Percentiles rank a stretch among this genome's conserved stretches.
These are phyloP conservation scores for Acephala macrosclerotiorum DNA, from an alignment of 2,329 filamentous ascomycete species.

Conservation along the genomic window DNA sequence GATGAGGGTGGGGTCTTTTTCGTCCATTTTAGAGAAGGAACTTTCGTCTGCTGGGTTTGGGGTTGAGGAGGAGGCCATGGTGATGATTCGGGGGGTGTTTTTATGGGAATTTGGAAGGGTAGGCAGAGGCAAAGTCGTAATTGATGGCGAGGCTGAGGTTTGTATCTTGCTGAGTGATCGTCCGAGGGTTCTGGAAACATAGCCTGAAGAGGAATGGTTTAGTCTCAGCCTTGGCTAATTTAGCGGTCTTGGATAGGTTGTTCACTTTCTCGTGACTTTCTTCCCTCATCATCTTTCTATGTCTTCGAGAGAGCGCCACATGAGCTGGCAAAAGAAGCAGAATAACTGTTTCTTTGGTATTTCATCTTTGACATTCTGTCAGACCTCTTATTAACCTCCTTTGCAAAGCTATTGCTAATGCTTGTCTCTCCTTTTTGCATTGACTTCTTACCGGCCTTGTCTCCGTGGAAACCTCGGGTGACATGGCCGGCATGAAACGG, in stretches of 20 bases:
- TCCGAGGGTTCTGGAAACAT: slow-evolving; percentile 34
- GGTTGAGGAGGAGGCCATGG: slow-evolving; percentile 60
- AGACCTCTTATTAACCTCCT: no score
- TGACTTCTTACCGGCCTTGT: no score
- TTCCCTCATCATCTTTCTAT: neutral
- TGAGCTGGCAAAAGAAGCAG: no score
- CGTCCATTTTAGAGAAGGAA: slow-evolving; percentile 76
- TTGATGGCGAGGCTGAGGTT: slow-evolving; percentile 37
- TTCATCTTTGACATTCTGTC: no score
- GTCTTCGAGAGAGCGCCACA: no score
- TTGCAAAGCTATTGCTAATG: no score
- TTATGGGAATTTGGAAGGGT: slow-evolving; percentile 22
- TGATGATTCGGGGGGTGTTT: slow-evolving; percentile 32
- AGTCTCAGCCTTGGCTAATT: slow-evolving; percentile 20
- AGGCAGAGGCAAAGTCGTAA: slow-evolving; percentile 35
- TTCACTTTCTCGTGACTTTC: neutral
- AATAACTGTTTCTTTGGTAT: no score
- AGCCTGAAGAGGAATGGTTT: neutral
- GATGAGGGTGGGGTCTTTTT: slow-evolving; percentile 81
- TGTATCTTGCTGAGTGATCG: slow-evolving; percentile 27
- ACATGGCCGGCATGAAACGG: no score
- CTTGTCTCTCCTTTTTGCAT: no score
- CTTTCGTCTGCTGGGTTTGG: slow-evolving; percentile 51
- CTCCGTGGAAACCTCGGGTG: no score
- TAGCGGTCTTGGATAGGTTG: neutral